These are phyloP conservation scores for Penicillium tannophilum DNA, from an alignment of 495 filamentous ascomycete species.

Conservation along the genomic window DNA sequence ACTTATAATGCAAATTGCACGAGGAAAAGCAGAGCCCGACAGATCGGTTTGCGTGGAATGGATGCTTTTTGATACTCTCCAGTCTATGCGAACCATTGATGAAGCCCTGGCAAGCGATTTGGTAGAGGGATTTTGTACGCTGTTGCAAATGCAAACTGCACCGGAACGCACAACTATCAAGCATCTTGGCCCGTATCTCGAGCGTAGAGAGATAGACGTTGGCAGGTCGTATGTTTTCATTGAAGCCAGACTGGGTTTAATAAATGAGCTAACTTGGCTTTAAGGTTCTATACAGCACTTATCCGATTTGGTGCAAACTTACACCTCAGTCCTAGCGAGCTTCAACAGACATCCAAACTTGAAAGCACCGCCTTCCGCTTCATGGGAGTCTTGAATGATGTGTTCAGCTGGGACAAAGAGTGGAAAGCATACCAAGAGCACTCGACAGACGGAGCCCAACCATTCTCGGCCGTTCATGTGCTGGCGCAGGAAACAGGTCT, in stretches of 20 bases:
- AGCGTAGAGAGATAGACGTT: constrained; percentile 23
- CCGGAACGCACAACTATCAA: constrained; percentile 15
- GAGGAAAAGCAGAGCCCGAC: constrained; percentile 10
- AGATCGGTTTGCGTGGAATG: constrained; percentile 16
- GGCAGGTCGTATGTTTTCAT: constrained; percentile 17
- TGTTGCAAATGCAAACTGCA: constrained; percentile 22
- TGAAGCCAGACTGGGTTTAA: no score
- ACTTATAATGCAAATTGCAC: constrained; percentile 18
- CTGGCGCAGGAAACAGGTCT: constrained; percentile 25
- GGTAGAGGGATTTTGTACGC: constrained; percentile 23
- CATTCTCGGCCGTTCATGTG: constrained; percentile 26
- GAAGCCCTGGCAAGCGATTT: constrained; percentile 17
- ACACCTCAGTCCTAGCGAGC: constrained; percentile 10
- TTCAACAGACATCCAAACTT: constrained; percentile 7
- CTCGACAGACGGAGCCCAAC: constrained; percentile 21
- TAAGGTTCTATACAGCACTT: constrained; percentile 25
- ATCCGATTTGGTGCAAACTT: constrained; percentile 25
- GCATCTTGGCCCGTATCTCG: constrained; percentile 23
- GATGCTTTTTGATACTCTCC: constrained; percentile 24
- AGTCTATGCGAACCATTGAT: constrained; percentile 16
- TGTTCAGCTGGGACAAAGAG: constrained; percentile 30
- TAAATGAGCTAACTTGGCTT: not conserved
- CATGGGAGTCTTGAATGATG: constrained; percentile 26
- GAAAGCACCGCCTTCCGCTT: constrained; percentile 24
- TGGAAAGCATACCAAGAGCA: constrained; percentile 20